Percentiles rank a stretch among this genome's conserved stretches.
Conservation (phyloP, 2,329 filamentous ascomycete species). For the Fusarium penzigii region DNA sequence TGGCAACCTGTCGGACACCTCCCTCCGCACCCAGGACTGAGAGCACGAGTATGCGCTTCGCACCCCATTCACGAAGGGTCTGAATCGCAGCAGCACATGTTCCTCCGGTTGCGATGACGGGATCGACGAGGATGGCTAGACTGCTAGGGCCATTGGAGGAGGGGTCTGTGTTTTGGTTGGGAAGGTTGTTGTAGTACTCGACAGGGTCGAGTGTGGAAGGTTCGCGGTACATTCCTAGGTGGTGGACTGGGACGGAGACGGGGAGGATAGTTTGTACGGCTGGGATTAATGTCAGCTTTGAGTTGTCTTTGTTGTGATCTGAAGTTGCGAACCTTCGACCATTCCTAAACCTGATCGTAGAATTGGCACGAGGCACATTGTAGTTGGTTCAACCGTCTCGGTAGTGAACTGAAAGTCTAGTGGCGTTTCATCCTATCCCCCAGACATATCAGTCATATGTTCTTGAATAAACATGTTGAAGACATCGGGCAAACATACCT, state of each 20-base stretch:
- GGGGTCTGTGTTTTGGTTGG: conserved; percentile 60
- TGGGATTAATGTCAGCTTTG: conserved; percentile 33
- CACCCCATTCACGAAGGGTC: conserved; percentile 87
- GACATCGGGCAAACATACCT: conserved; percentile 54
- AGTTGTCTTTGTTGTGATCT: no score
- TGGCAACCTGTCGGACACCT: conserved; percentile 72
- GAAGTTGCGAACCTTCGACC: conserved; percentile 67
- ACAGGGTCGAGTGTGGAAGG: conserved; percentile 84
- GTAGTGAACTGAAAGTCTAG: conserved; percentile 76
- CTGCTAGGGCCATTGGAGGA: conserved; percentile 43
- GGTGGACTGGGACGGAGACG: conserved; percentile 77
- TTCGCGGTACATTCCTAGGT: conserved; percentile 93
- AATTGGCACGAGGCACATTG: conserved; percentile 84
- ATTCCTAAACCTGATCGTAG: conserved; percentile 90
- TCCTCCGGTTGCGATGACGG: conserved; percentile 89
- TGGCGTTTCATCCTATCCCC: conserved; percentile 70
- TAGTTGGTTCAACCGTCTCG: conserved; percentile 61
- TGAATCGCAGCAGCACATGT: conserved; percentile 89
- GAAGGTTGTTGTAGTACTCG: conserved; percentile 98
- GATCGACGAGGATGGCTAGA: conserved; percentile 84
- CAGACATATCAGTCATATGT: conserved; percentile 2
- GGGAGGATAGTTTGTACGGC: conserved; percentile 84
- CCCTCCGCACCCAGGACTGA: conserved; percentile 71
- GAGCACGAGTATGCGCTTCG: conserved; percentile 76
- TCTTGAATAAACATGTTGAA: not conserved